Base-by-base conservation (phyloP, 257 asterid genomes). In the Euphrasia confusa region DNA sequence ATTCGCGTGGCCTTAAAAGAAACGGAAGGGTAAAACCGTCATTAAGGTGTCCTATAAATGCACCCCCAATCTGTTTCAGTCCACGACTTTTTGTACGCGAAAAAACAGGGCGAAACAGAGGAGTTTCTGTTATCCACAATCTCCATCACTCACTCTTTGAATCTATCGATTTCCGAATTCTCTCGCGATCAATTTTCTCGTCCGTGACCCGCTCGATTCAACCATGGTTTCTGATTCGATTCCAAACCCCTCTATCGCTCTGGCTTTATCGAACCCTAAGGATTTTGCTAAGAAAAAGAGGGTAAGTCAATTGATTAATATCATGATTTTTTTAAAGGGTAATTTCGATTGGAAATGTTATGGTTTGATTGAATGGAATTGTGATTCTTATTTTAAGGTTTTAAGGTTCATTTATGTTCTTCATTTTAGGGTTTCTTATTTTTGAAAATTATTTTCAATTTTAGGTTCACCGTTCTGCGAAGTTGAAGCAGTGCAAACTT, bases 401-500 rank as follows among this genome's bases (percentile, higher is more conserved):
- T 54, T 10, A 21, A 21, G 24, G 24, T 12, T 6, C 2, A 3
- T 53, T 35, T 6, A 13, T 56, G 27, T 11, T n/a, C 54, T 48
- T 14, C 55, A 14, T 14, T 45, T 45, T 45, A 18, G n/a, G 53
- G 60, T 35, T 72, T 24, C 54, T 33, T 39, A 17, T 18, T 35
- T 62, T 14, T 21, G 24, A 21, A 21, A 1, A 10, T 54, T 13
- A 0, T n/a, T 61, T 28, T 32, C 44, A 21, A 30, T 58, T 78
- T 30, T 76, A 92, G 99, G 90, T 72, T 9, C 83, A 86, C 54
- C 89, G 97, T 47, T 82, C 90, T 24, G 94, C 95, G 17, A 92
- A 92, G 77, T 69, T 88, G 85, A 92, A 88, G 94, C 95, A 86
- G 77, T 78, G 84, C 87, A 92, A 92, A 81, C 93, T 83, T 54